Evolutionary conservation across 1,284 basidiomycete genomes (phyloP).

Genomic region (Irpex sp.): DNA sequence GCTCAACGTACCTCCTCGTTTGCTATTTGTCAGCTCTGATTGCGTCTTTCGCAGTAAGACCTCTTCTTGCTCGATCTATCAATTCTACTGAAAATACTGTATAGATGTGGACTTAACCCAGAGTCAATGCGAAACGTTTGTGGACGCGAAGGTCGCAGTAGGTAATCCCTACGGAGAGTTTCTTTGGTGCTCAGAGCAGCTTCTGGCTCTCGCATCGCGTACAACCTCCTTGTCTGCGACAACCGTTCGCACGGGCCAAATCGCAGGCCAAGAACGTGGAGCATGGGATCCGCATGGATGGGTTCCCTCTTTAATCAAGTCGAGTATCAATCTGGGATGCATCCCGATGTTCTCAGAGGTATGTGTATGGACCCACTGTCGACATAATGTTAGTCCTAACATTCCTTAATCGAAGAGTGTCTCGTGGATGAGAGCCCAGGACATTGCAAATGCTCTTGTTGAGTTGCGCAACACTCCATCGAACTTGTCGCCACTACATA

Average conservation of each 20-base stretch:
- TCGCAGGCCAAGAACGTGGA: constrained; percentile 23
- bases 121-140: too few species aligned
- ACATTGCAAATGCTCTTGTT: background rate
- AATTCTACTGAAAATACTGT: too few species aligned
- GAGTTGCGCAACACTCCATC: constrained; percentile 17
- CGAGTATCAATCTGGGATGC: constrained; percentile 13
- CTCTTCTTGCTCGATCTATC: too few species aligned
- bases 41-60: too few species aligned
- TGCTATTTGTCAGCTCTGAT: too few species aligned
- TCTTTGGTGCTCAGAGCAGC: constrained; percentile 31
- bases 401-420: too few species aligned
- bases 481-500: constrained; percentile 13
- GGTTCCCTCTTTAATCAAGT: constrained; percentile 14
- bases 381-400: too few species aligned
- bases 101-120: too few species aligned
- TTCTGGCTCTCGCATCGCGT: constrained; percentile 15
- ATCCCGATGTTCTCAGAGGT: constrained; percentile 13
- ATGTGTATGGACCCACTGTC: background rate
- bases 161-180: constrained; percentile 9
- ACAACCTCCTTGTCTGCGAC: constrained; percentile 21
- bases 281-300: constrained; percentile 23
- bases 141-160: too few species aligned
- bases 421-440: too few species aligned
- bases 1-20: too few species aligned
- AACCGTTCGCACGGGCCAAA: constrained; percentile 28